These are phyloP conservation scores for Paspalum notatum DNA, from an alignment of 176 grass and related monocot genomes.

Conservation along the genomic window DNA sequence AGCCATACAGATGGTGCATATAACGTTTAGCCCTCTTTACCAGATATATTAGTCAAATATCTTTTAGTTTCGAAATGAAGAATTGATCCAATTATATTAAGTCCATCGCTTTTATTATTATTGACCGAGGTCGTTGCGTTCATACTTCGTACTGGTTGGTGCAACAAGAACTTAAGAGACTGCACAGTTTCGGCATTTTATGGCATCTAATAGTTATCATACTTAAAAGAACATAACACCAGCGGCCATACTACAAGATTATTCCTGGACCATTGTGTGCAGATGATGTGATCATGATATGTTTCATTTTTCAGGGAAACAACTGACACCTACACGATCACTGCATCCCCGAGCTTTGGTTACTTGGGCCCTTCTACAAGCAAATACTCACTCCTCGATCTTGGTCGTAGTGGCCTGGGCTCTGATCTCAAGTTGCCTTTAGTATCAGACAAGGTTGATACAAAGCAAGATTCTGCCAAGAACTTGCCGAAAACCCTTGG, in stretches of 20 bases:
- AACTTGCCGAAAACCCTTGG: constrained; percentile 48
- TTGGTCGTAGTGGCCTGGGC: constrained; percentile 49
- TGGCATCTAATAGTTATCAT: not conserved
- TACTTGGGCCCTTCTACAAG: constrained; percentile 69
- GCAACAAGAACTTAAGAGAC: not conserved
- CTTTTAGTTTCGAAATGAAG: not conserved
- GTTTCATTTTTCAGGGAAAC: constrained; percentile 61
- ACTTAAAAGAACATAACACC: not conserved
- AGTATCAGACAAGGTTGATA: constrained; percentile 54
- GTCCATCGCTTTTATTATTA: not conserved
- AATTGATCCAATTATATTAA: not conserved
- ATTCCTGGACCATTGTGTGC: not conserved
- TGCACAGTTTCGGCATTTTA: not conserved
- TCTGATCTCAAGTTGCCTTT: constrained; percentile 71
- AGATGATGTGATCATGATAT: not conserved
- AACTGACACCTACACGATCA: constrained; percentile 86
- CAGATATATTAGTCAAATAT: not conserved
- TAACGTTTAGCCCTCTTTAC: too few species aligned
- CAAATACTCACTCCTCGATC: constrained; percentile 57
- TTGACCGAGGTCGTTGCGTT: not conserved
- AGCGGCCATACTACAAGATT: not conserved
- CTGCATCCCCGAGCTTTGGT: constrained; percentile 84
- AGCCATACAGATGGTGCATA: not conserved
- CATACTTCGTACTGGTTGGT: not conserved
- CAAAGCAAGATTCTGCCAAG: constrained; percentile 58